A percentile compares a stretch with the other conserved stretches of the same genome.
Evolutionary conservation across 495 filamentous ascomycete species (phyloP).

Genomic region (Penicillium egyptiacum): DNA sequence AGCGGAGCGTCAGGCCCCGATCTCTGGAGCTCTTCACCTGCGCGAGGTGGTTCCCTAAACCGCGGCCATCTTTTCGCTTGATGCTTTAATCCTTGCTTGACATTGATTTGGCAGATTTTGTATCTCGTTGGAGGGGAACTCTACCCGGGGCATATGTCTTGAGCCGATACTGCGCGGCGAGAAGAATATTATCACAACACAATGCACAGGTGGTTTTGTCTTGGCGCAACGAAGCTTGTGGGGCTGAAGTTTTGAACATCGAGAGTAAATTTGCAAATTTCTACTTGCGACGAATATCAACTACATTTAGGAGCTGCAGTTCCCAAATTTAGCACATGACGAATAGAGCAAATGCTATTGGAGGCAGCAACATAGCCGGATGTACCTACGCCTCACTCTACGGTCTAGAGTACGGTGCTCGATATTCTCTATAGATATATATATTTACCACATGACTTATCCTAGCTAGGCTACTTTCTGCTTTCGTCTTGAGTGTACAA

Average conservation of each 20-base stretch:
- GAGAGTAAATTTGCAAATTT: not conserved
- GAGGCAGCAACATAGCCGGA: not conserved
- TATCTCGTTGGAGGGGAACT: not conserved
- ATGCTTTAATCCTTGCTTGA: not conserved
- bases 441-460: not conserved
- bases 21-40: not conserved
- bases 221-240: not conserved
- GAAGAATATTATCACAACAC: not conserved
- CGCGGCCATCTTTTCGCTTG: not conserved
- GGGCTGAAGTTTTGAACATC: not conserved
- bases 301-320: not conserved
- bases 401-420: not conserved
- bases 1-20: not conserved
- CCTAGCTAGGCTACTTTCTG: not conserved
- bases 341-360: not conserved
- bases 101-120: not conserved
- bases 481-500: not conserved
- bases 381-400: not conserved
- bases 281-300: not conserved
- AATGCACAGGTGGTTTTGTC: too few species aligned
- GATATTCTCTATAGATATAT: not conserved
- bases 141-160: not conserved
- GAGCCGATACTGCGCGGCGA: not conserved
- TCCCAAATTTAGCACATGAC: not conserved
- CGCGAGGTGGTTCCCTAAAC: not conserved